Evolutionary conservation across 2,329 filamentous ascomycete species (phyloP).

Genomic region (Cytospora piceicola): DNA sequence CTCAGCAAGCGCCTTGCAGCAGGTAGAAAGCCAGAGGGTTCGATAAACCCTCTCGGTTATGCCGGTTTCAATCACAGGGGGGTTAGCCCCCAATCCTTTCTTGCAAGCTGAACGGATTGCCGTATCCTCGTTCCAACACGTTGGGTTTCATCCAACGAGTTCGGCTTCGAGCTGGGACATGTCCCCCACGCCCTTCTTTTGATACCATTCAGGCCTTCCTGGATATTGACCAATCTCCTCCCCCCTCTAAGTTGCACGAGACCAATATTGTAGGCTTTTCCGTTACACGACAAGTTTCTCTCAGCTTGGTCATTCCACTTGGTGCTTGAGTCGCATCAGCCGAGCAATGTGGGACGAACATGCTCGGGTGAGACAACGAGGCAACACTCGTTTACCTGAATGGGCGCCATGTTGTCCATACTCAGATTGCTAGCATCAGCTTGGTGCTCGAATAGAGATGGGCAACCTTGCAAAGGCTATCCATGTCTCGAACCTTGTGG

Average conservation of each 20-base stretch:
- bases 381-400: slow-evolving; percentile 23
- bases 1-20: too few relatives aligned
- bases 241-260: background rate
- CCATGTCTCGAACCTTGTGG: background rate
- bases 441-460: background rate
- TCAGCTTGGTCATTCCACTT: background rate
- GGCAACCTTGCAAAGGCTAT: background rate
- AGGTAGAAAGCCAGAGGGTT: too few relatives aligned
- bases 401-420: background rate
- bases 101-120: too few relatives aligned
- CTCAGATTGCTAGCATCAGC: background rate
- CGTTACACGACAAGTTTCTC: background rate
- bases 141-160: background rate
- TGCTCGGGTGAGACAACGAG: slow-evolving; percentile 2
- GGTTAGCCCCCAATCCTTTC: too few relatives aligned
- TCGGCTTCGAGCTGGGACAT: too few relatives aligned
- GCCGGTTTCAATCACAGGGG: background rate
- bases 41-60: too few relatives aligned
- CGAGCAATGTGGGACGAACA: background rate
- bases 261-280: background rate
- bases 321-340: background rate
- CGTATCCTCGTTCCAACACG: too few relatives aligned
- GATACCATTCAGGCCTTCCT: background rate
- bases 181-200: background rate
- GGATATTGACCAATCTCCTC: background rate